Base-by-base conservation (phyloP, 2,329 filamentous ascomycete species). In the Parafenestella ontariensis region DNA sequence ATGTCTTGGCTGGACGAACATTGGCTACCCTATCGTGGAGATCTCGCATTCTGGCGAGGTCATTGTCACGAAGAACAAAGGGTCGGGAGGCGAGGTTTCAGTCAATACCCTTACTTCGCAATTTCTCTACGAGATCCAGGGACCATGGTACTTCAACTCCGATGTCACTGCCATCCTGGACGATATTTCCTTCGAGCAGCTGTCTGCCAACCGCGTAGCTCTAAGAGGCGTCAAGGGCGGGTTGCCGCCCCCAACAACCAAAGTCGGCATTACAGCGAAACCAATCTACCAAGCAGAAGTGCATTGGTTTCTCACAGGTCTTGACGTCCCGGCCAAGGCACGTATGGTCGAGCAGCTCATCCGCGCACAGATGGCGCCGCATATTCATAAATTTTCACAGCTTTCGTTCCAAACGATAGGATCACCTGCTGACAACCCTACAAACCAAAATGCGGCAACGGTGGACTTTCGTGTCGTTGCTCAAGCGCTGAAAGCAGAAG, bases 101-200 rank as follows among this genome's bases (percentile, higher is more conserved):
- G 77, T 80, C 7, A 79, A 84, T 49, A 85, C 83, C 0, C 81
- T 82, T 50, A 78, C 78, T 0, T 81, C 78, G 5, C 83, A 86
- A 59, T 74, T 85, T 6, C 64, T 85, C 3, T 85, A 78, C 48
- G 67, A 71, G 46, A 70, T 69, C 9, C 69, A 71, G 48, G 69
- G 67, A 2, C 81, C 80, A 0, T 81, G 78, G 76, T 86, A 86
- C 65, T 83, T 79, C 75, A 85, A 85, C 70, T 81, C 79, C 0
- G 84, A 86, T 57, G 83, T 85, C 26, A 84, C 80, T 0, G 83
- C 83, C 0, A 63, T 83, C 13, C 70, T 86, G 13, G 72, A 78
- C 42, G 72, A 79, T n/a, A 71, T 85, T 33, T 78, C 76, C 52
- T 83, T 87, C 55, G 79, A 83, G 42, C 78, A 86, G 48, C 52